Base-by-base conservation (phyloP, 176 grass and related monocot genomes). In the Carex scoparia region DNA sequence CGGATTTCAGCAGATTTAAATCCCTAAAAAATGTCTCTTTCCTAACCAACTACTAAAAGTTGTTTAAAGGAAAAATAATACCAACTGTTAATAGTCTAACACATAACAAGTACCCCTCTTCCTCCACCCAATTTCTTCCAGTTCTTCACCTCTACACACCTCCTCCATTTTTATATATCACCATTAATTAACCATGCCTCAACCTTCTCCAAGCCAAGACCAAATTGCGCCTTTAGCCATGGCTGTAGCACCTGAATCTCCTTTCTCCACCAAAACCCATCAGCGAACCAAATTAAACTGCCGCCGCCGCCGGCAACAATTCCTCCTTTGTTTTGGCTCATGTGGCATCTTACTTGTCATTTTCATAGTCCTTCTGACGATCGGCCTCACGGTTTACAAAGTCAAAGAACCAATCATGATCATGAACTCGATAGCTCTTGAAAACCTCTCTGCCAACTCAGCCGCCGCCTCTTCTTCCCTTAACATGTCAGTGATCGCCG, bases 371-470 rank as follows among this genome's bases (percentile, higher is more conserved):
- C 4, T 91, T 80, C 79, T 91, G 42, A 67, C 81, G 42, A 88
- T 97, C n/a, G 69, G 82, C 79, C 88, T 90, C 69, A 85, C 92
- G 10, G 59, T 97, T 19, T 94, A 74, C 88, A 88, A 78, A 80
- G 94, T 97, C 46, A 90, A 73, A 75, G 84, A 94, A 32, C 94
- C 94, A 31, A 84, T 88, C 38, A 91, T 97, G 90, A 94, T 87
- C 16, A 88, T 97, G 89, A 94, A 97, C 85, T 53, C 81, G 65
- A 69, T 94, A 63, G 33, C 76, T n/a, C 16, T 97, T 8, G 7
- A 64, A 53, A 83, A 89, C 76, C 78, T 92, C 23, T 60, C 2
- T 11, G 30, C 37, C 32, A 19, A 7, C 54, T 8, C 14, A n/a
- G 54, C 19, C 18, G 15, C 0, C 44, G 15, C 0, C 44, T 1